Conservation (phyloP, 192 early-diverging fungal species). For the Rhizophagus sp. region DNA sequence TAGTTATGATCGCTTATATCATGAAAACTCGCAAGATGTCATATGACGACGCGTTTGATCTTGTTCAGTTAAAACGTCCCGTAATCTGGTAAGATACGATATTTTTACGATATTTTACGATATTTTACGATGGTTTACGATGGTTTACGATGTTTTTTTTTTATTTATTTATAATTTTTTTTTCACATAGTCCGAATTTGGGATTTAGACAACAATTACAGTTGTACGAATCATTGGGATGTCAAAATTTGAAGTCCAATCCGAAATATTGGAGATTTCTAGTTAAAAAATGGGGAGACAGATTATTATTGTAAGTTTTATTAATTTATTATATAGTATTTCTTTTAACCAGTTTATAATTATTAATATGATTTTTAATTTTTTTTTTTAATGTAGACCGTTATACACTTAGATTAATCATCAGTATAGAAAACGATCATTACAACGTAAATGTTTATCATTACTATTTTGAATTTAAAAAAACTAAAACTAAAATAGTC, state of each 20-base stretch:
- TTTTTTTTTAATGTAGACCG: no score
- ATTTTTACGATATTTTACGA: no score
- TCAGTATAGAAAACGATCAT: no score
- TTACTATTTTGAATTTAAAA: no score
- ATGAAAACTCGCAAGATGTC: background rate
- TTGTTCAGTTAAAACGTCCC: background rate
- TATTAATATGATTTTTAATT: no score
- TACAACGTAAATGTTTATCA: no score
- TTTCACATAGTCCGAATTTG: constrained; percentile 5
- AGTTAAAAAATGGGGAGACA: constrained; percentile 4
- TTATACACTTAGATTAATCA: no score
- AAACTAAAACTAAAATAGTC: no score
- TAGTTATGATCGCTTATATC: constrained; percentile 22
- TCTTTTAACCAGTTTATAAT: background rate
- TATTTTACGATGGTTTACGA: no score
- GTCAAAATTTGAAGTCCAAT: background rate
- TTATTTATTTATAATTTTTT: no score
- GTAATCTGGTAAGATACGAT: background rate
- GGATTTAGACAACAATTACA: constrained; percentile 19
- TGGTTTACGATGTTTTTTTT: no score
- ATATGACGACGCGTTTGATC: background rate
- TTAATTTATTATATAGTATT: background rate
- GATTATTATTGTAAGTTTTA: background rate
- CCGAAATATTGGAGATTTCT: constrained; percentile 24
- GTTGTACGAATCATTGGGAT: constrained; percentile 16